A percentile compares a stretch with the other conserved stretches of the same genome.
These are phyloP conservation scores for Rosa persica DNA, from an alignment of 306 rosid species.

Conservation along the genomic window DNA sequence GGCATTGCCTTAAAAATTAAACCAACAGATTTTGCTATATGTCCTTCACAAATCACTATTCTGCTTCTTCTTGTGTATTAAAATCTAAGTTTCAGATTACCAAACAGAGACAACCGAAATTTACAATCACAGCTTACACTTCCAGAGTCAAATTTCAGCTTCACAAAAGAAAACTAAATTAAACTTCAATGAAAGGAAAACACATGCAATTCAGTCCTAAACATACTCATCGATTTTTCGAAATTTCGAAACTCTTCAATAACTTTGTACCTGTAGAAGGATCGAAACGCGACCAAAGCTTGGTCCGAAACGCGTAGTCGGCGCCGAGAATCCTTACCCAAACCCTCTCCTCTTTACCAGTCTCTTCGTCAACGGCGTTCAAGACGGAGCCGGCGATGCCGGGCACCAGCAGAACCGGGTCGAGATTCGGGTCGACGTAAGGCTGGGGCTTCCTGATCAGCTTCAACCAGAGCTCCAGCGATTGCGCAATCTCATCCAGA, in stretches of 20 bases:
- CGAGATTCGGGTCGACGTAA: constrained; percentile 66
- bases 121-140: neutral
- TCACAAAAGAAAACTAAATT: neutral
- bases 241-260: neutral
- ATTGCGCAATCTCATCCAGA: constrained; percentile 60
- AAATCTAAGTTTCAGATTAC: neutral
- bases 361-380: constrained; percentile 50
- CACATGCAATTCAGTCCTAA: neutral
- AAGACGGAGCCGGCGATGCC: constrained; percentile 87
- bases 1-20: neutral
- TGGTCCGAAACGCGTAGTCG: constrained; percentile 67
- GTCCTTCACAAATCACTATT: neutral
- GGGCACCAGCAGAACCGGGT: constrained; percentile 86
- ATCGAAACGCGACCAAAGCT: constrained; percentile 93
- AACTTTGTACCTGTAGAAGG: constrained; percentile 61
- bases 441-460: constrained; percentile 57
- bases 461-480: constrained; percentile 80
- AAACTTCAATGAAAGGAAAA: neutral
- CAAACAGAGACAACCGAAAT: neutral
- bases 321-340: constrained; percentile 86
- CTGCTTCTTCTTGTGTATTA: neutral
- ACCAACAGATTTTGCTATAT: neutral
- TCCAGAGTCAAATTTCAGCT: neutral
- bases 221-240: neutral
- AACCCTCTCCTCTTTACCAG: constrained; percentile 68